Base-by-base conservation (phyloP, 1,284 basidiomycete genomes). In the Apiotrichum domesticum region DNA sequence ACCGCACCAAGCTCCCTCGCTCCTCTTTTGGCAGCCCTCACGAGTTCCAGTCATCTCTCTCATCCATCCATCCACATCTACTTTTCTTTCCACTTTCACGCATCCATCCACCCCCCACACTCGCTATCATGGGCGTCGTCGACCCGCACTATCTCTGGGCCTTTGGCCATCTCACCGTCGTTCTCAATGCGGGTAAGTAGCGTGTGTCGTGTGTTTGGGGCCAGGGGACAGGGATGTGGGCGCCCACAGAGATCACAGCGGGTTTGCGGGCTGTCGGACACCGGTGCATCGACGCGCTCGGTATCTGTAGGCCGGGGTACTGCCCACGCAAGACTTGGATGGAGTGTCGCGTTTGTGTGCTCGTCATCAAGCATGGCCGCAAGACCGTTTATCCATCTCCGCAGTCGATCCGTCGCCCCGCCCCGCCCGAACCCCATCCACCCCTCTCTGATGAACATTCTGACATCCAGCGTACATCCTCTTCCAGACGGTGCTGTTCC, bases 91-190 rank as follows among this genome's bases (percentile, higher is more conserved):
- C 47, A 44, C 21, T 6, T 35, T 39, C 29, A 29, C 29, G n/a
- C 50, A 14, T 46, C 46, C 34, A 35, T 29, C 29, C 21, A 29
- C 35, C 32, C 13, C 54, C 8, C 44, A 34, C 44, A 14, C n/a
- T 42, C 41, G 13, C 51, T 35, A 44, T 49, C 10, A 70, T 71
- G 68, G 53, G 42, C 15, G 49, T 62, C 40, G 54, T 72, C 4
- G 73, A 75, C 55, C 72, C 67, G 14, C 75, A 77, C 57, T 71
- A 74, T 52, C 53, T 77, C 50, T 76, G 74, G 74, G 74, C 74
- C 13, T 46, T 68, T 11, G 74, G 74, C 42, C 75, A 77, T 54
- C 58, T 61, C 45, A 54, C 72, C 46, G 70, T 74, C 58, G 66
- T 75, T 39, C 32, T 63, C 42, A 67, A 69, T 47, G 64, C 73